phyloP scores from a whole-genome alignment of 495 filamentous ascomycete species.

The Penicillium taxi region DNA sequence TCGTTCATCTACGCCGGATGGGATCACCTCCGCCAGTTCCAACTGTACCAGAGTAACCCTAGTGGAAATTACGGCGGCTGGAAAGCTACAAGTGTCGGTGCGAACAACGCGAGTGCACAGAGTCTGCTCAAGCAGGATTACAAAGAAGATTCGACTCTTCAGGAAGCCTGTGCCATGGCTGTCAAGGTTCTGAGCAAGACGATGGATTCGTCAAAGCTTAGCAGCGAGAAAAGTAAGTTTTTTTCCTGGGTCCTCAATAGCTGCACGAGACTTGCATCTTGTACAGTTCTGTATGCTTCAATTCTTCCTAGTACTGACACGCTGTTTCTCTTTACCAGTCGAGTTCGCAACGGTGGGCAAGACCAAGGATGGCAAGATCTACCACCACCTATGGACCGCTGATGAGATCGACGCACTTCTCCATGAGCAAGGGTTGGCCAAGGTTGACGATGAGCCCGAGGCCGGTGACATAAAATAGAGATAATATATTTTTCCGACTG shows the following conservation, averaged over 20 bases:
- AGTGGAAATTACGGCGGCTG: conserved; percentile 98
- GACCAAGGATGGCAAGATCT: conserved; percentile 89
- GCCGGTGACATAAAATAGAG: conserved; percentile 48
- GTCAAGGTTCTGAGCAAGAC: conserved; percentile 99
- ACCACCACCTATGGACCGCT: conserved; percentile 94
- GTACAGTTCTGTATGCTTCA: not conserved
- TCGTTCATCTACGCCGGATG: conserved; percentile 99
- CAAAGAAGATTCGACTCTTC: conserved; percentile 91
- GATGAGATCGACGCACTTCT: conserved; percentile 93
- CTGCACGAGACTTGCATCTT: too few species aligned
- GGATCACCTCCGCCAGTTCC: conserved; percentile 91
- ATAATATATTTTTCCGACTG: conserved; percentile 25
- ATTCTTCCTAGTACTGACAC: conserved; percentile 25
- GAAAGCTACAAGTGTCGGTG: conserved; percentile 96
- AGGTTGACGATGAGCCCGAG: conserved; percentile 71
- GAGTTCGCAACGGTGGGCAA: conserved; percentile 98
- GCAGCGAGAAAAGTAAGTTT: conserved; percentile 91
- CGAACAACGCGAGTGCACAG: conserved; percentile 96
- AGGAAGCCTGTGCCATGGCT: conserved; percentile 94
- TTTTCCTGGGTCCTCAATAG: too few species aligned
- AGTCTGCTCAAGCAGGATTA: conserved; percentile 99
- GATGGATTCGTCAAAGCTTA: conserved; percentile 98
- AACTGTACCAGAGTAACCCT: conserved; percentile 99
- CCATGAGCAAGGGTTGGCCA: conserved; percentile 91
- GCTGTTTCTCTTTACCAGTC: conserved; percentile 47